These are phyloP conservation scores for Tranzscheliella williamsii DNA, from an alignment of 1,284 basidiomycete genomes.

Conservation along the genomic window DNA sequence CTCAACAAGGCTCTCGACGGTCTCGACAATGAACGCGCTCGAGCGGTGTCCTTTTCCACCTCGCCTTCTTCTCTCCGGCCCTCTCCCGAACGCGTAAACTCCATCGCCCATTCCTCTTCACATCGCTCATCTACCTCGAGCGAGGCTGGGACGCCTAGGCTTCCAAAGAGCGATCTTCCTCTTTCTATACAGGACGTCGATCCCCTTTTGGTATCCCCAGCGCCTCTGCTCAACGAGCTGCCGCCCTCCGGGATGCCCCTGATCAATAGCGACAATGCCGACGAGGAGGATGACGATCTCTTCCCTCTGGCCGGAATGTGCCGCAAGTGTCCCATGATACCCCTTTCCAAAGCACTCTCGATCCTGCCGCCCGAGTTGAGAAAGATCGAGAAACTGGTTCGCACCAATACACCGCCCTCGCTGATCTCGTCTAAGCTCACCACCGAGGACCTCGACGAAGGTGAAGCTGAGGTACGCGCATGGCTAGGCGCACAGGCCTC, in stretches of 20 bases:
- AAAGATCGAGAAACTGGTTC: conserved; percentile 43
- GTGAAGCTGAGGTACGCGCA: conserved; percentile 46
- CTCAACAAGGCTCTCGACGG: conserved; percentile 26
- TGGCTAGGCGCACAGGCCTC: conserved; percentile 51
- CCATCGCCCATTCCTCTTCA: background rate
- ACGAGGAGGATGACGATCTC: conserved; percentile 45
- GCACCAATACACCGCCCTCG: conserved; percentile 12
- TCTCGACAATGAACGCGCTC: conserved; percentile 17
- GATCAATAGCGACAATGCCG: conserved; percentile 1
- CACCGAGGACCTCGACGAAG: conserved; percentile 43
- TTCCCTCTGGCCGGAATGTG: conserved; percentile 53
- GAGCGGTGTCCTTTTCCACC: conserved; percentile 8
- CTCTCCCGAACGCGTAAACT: background rate
- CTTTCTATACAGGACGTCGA: conserved; percentile 21
- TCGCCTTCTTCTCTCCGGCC: conserved; percentile 1
- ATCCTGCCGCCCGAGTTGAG: conserved; percentile 55
- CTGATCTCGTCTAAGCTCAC: conserved; percentile 19
- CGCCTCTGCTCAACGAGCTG: background rate
- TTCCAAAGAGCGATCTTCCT: conserved; percentile 19
- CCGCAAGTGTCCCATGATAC: conserved; percentile 48
- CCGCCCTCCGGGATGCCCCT: background rate
- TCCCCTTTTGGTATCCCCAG: background rate
- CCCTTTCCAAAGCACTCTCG: conserved; percentile 45
- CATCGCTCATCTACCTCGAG: conserved; percentile 19
- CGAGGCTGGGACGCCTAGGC: conserved; percentile 12